Base-by-base conservation (phyloP, 2,329 filamentous ascomycete genomes). In the Exophiala bonariae region DNA sequence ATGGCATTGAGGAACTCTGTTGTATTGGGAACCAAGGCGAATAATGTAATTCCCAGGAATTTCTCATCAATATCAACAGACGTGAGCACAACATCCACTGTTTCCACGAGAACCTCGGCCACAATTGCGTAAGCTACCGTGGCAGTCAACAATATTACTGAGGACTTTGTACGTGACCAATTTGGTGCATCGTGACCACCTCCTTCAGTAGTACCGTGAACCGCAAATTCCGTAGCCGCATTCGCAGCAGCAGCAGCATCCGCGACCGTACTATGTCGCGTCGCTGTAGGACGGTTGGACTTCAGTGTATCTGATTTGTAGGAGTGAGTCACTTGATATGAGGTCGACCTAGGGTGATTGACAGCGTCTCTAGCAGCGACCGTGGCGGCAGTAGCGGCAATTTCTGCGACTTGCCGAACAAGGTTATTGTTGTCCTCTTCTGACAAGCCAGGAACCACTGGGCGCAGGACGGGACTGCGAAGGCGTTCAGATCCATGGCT, bases 1-100 rank as follows among this genome's bases (percentile, higher is more conserved):
- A 99, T 99, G 65, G 92, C 93, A 69, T 99, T 99, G 75, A 99
- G 68, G 65, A 99, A 99, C 65, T 99, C 93, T 1, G 93, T 99
- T 1, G 93, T 97, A 72, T 99, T 99, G 10, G 93, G 93, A 6
- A 99, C 95, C 54, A 99, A 77, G 4, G 95, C 92, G 67, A 99
- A 99, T 37, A 99, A 76, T 1, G 93, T 97, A 57, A 99, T 95
- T 37, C 93, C 93, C 47, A 99, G 73, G 69, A 99, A 97, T 67
- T 99, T 99, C 64, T 97, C 90, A 63, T 97, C 91, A 59, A 99
- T 89, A 41, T 90, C 83, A 44, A 95, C 86, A 54, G 87, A 91
- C 55, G 92, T 83, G 41, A 99, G 72, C 5, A 99, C 92, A n/a
- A 93, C 88, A 63, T 99, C 95, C 1, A 99, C 95, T 0, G 92